Base-by-base conservation (phyloP, 2,329 filamentous ascomycete species). In the Cryphonectria japonica region DNA sequence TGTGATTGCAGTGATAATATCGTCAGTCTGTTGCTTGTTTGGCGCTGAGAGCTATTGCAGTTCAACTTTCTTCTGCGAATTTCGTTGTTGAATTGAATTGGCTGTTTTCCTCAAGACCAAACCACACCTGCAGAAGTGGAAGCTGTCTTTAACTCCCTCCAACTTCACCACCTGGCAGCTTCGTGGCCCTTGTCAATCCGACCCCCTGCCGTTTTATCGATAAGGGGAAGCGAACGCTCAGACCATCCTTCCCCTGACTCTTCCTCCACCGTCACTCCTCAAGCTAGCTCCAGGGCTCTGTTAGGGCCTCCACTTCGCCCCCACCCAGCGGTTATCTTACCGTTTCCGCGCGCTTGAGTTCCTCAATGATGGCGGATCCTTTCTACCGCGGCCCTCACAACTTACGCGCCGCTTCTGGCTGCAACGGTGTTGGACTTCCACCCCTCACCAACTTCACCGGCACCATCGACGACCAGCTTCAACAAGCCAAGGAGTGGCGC, bases 391-490 rank as follows among this genome's bases (percentile, higher is more conserved):
- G n/a, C 37, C 59, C 59, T 39, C 37, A n/a, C 26, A 26, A 26
- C 37, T 34, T 43, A 26, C 13, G 16, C 6, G 60, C 65, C 34
- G 50, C 60, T 60, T 70, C 64, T 34, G 52, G 54, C 43, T 62
- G 57, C 54, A 46, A 26, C 26, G 54, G 65, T 22, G 54, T 43
- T 66, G 54, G 41, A 26, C 16, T 65, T 43, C 68, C 71, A 65
- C 68, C 68, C 1, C 64, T 72, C 50, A 19, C 2, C 43, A 71
- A 39, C 68, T 72, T 67, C 37, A 29, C 39, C 4, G 66, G 66
- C 39, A 37, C 69, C 32, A 6, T 71, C n/a, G 68, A 68, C 6
- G 68, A 68, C 13, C 68, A 66, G 41, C 46, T 72, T 29, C 54
- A 41, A 32, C 46, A 54, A 7, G 54, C 37, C 41, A 68, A 14